Percentiles rank a stretch among this genome's conserved stretches.
Evolutionary conservation across 2,329 filamentous ascomycete genomes (phyloP).

Genomic region (Aspergillus amoenus): DNA sequence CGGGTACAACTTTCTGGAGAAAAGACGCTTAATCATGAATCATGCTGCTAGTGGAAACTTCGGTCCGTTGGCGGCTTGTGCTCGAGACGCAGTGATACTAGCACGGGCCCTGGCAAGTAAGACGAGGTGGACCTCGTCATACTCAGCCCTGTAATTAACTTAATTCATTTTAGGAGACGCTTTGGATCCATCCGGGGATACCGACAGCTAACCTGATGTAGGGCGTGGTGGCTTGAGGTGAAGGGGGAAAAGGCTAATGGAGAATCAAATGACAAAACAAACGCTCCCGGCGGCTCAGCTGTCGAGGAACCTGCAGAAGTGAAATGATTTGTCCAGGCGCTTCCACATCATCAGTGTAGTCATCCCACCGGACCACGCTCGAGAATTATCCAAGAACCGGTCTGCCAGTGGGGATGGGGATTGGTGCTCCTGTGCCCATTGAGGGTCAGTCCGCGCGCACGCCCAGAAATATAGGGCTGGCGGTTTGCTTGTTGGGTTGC

Average conservation of each 20-base stretch:
- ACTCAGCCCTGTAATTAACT: conserved; percentile 2
- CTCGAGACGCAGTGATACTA: neutral
- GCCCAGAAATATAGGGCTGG: conserved; percentile 7
- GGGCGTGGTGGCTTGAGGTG: neutral
- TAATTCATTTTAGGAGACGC: neutral
- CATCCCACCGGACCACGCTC: neutral
- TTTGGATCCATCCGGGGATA: neutral
- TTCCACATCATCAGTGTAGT: neutral
- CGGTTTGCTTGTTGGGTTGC: neutral
- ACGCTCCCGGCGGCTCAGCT: neutral
- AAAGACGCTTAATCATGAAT: neutral
- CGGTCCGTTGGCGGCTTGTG: neutral
- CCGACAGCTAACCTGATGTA: neutral
- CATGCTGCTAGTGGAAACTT: neutral
- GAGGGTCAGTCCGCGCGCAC: neutral
- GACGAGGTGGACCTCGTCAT: neutral
- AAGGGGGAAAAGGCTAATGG: neutral
- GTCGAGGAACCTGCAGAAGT: neutral
- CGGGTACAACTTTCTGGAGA: neutral
- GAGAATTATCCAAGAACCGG: neutral
- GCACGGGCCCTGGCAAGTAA: neutral
- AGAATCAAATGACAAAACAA: neutral
- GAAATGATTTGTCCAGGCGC: neutral
- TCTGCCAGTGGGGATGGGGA: neutral
- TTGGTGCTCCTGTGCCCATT: neutral